These are phyloP conservation scores for Fragilariopsis cylindrus DNA, from an alignment of 108 stramenopile genomes.

Conservation along the genomic window DNA sequence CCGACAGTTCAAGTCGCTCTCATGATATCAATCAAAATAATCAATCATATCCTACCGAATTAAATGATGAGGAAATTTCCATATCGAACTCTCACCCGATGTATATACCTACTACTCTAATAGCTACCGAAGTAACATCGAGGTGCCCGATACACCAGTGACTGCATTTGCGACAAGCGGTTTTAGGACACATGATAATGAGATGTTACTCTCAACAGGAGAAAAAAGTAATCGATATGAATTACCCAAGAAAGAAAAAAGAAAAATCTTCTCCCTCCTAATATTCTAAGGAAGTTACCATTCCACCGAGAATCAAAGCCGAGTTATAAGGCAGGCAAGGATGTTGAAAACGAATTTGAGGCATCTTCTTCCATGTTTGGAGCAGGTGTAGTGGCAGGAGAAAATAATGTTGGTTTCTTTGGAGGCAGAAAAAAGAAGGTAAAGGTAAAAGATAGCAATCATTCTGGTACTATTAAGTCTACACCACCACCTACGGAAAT, in stretches of 20 bases:
- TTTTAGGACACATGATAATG: background rate
- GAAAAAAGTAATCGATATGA: slow-evolving; percentile 2
- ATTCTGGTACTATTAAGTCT: background rate
- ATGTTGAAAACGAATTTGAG: background rate
- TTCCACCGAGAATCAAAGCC: background rate
- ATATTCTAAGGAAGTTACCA: slow-evolving; percentile 8
- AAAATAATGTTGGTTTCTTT: background rate
- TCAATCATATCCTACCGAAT: too few relatives aligned
- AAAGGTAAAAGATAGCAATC: background rate
- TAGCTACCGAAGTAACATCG: slow-evolving; percentile 16
- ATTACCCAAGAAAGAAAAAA: background rate
- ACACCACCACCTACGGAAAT: slow-evolving; percentile 5
- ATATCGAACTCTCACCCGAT: slow-evolving; percentile 5
- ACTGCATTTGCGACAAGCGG: slow-evolving; percentile 1
- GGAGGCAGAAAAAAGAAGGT: background rate
- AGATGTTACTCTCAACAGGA: background rate
- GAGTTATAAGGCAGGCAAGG: background rate
- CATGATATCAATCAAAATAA: background rate
- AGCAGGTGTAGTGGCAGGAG: slow-evolving; percentile 12
- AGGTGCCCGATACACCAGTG: slow-evolving; percentile 18
- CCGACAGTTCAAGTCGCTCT: too few relatives aligned
- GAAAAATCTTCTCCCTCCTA: slow-evolving; percentile 5
- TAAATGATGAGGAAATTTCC: background rate
- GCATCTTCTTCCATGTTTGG: slow-evolving; percentile 6
- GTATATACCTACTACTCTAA: slow-evolving; percentile 12